Base-by-base conservation (phyloP, 768 basidiomycete species). In the Boletus sp. region DNA sequence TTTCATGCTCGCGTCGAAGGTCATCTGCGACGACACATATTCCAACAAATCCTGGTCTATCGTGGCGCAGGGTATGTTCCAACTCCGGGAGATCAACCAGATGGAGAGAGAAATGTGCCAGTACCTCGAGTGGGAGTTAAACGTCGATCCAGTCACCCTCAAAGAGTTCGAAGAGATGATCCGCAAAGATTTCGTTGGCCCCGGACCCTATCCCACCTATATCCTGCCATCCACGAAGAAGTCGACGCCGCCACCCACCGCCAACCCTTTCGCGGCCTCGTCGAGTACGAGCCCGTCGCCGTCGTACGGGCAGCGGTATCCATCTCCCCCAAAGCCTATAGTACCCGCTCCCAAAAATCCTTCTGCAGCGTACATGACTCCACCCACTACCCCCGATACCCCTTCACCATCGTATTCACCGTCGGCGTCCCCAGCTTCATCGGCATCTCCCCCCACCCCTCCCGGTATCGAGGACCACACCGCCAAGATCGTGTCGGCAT, bases 11-110 rank as follows among this genome's bases (percentile, higher is more conserved):
- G 79, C 85, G 0, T 81, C 79, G 3, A 87, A 87, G 67, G 89
- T 94, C n/a, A 89, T 93, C 48, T 94, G 92, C 74, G 92, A 95
- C 76, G 92, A 94, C 64, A 94, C 92, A 0, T 95, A 94, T 70
- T 92, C 89, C 15, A 94, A 94, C 81, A 92, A 93, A 69, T 90
- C 89, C 0, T 95, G 93, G 93, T 83, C 84, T 6, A 89, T 94
- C 45, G 93, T 95, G 40, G 92, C 90, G 0, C 91, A 94, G 71
- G 86, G 84, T 30, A 87, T 93, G 83, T 95, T 94, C 65, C 80
- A 78, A 4, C 69, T 90, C 0, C 77, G 83, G 33, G 89, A 90
- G 76, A 85, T 90, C 66, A 90, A 90, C 71, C 87, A 90, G 76
- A 89, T 89, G 86, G 87, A 89, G 68, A 66, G 89, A 2, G 88